Base-by-base conservation (phyloP, 768 basidiomycete species). In the Daedaleopsis sinensis region DNA sequence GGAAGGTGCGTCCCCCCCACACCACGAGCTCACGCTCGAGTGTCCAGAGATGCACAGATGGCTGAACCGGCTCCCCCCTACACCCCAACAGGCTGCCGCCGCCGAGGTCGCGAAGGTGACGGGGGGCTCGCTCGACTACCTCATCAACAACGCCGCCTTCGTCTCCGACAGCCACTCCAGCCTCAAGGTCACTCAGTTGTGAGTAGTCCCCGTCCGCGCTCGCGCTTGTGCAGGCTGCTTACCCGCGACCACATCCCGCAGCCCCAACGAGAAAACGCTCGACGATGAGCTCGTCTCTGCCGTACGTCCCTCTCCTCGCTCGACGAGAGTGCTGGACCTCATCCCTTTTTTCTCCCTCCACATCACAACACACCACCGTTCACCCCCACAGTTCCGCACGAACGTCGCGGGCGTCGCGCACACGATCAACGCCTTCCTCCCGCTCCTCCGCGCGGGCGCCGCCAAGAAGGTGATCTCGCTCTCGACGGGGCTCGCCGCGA, bases 361-460 rank as follows among this genome's bases (percentile, higher is more conserved):
- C 42, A 43, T 13, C n/a, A 1, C 42, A n/a, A n/a, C n/a, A n/a
- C n/a, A 19, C n/a, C n/a, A 19, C 15, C 46, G 10, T 1, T 19
- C 46, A 6, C 16, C 13, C 21, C 12, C 6, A 24, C 52, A 74
- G 71, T 73, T 71, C 64, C 65, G 69, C 16, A 66, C 69, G 35
- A 80, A 81, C 67, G 72, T 75, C 47, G 46, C 75, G 52, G 78
- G 76, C 32, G 68, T 72, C 19, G 68, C 78, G 16, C 68, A 70
- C 62, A 72, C 76, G 12, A 75, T 70, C 59, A 75, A 77, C 65
- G 67, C 67, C 5, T 77, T 80, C 70, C 71, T 81, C 8, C 79
- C 79, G 12, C 70, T 80, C 21, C 67, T 80, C 43, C 64, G 62
- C 37, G 64, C 68, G 4, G 71, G 76, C 11, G 19, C 66, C n/a